Base-by-base conservation (phyloP, 805 yeast genomes). In the Barnettozyma salicaria region DNA sequence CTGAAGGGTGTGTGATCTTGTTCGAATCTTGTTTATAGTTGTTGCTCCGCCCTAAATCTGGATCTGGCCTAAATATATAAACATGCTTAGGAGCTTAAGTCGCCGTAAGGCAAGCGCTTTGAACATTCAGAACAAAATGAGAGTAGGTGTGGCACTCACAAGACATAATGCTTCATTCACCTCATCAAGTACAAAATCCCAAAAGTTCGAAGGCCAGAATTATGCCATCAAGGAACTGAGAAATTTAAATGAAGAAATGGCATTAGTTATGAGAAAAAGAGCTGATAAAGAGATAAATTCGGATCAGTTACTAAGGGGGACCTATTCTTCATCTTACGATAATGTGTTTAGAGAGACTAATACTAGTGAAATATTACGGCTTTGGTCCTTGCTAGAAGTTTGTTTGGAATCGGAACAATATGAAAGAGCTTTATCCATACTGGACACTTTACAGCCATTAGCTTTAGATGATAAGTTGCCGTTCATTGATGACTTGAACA, bases 341-440 rank as follows among this genome's bases (percentile, higher is more conserved):
- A 42, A 45, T 2, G 35, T 54, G 18, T 37, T 37, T 17, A 43
- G 55, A 30, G 50, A 53, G 32, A 42, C 45, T 14, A 47, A 53
- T 34, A 69, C 81, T 6, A 73, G 71, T 52, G 80, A 76, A 44
- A 71, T 74, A n/a, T 64, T 68, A 36, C 80, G 80, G 49, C 65
- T 81, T 14, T 87, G 89, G 78, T 74, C 89, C 3, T 60, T 87
- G 24, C 65, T 86, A 27, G 95, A 87, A 49, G 90, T 92, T 0
- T 80, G 89, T 46, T 53, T 87, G 22, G 74, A 76, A 30, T 72
- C 82, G 23, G 70, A 70, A 36, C 81, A 83, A 52, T 73, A 70
- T 47, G 72, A 69, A 17, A 67, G 96, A 51, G 95, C 95, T 0
- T 77, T 75, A 45, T 63, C 78, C 18, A 76, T 86, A 16, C 59